phyloP scores from a whole-genome alignment of 179 eudicot genomes.

The Gypsophila paniculata region DNA sequence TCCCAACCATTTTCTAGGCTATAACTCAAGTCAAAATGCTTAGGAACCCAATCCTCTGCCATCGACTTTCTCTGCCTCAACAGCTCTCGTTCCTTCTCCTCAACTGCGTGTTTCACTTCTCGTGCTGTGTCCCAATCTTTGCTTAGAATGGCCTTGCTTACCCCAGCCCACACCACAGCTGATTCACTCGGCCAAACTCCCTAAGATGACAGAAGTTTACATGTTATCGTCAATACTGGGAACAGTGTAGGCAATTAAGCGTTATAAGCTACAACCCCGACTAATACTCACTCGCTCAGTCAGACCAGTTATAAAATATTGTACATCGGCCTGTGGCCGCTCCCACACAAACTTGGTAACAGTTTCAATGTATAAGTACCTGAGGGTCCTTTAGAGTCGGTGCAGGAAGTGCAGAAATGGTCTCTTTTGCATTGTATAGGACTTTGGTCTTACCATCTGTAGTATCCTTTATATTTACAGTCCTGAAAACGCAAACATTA shows the following conservation, averaged over 20 bases:
- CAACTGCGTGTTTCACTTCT: slow-evolving; percentile 50
- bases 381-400: slow-evolving; percentile 49
- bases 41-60: slow-evolving; percentile 50
- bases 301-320: too few relatives aligned
- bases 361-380: slow-evolving; percentile 32
- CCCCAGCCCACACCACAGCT: slow-evolving; percentile 60
- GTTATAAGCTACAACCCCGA: too few relatives aligned
- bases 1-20: slow-evolving; percentile 50
- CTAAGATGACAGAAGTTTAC: slow-evolving; percentile 23
- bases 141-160: slow-evolving; percentile 48
- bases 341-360: not conserved
- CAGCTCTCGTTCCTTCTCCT: slow-evolving; percentile 54
- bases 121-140: slow-evolving; percentile 65
- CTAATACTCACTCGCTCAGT: too few relatives aligned
- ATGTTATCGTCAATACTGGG: not conserved
- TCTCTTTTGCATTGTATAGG: slow-evolving; percentile 55
- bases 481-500: slow-evolving; percentile 13
- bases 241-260: not conserved
- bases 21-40: slow-evolving; percentile 49
- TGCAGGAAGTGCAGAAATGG: slow-evolving; percentile 45
- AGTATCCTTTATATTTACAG: slow-evolving; percentile 45
- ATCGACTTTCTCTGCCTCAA: slow-evolving; percentile 35
- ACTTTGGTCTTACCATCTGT: slow-evolving; percentile 34
- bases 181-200: slow-evolving; percentile 55
- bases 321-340: not conserved